Conservation (phyloP, 331 rosid species). For the Quercus lobata region DNA sequence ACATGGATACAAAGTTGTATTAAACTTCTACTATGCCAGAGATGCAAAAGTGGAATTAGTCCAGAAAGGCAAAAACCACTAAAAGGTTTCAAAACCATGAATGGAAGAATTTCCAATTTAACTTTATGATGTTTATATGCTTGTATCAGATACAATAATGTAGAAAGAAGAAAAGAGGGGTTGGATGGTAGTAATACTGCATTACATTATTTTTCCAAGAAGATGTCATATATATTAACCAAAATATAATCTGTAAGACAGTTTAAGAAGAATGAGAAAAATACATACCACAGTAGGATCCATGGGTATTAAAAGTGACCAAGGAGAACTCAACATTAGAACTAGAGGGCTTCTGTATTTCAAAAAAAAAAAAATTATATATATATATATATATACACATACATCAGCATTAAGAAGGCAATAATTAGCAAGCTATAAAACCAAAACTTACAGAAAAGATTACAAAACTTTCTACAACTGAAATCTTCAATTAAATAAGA, state of each 20-base stretch:
- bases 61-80: background rate
- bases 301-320: constrained; percentile 80
- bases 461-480: background rate
- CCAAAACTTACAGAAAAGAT: background rate
- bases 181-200: background rate
- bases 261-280: constrained; percentile 23
- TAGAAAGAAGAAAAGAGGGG: background rate
- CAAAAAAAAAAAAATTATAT: background rate
- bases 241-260: constrained; percentile 11
- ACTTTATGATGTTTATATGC: background rate
- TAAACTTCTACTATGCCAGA: background rate
- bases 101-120: background rate
- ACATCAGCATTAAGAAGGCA: constrained; percentile 12
- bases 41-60: constrained; percentile 9
- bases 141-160: background rate
- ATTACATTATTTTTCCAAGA: background rate
- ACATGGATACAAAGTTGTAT: background rate
- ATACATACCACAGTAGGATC: constrained; percentile 81
- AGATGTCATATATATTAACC: background rate
- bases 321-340: constrained; percentile 65
- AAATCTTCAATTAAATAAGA: background rate
- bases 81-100: background rate
- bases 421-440: constrained; percentile 17
- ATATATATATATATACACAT: too few species aligned
- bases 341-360: constrained; percentile 63